Evolutionary conservation across 2,329 filamentous ascomycete species (phyloP).

Genomic region (Arachnomyces sp.): DNA sequence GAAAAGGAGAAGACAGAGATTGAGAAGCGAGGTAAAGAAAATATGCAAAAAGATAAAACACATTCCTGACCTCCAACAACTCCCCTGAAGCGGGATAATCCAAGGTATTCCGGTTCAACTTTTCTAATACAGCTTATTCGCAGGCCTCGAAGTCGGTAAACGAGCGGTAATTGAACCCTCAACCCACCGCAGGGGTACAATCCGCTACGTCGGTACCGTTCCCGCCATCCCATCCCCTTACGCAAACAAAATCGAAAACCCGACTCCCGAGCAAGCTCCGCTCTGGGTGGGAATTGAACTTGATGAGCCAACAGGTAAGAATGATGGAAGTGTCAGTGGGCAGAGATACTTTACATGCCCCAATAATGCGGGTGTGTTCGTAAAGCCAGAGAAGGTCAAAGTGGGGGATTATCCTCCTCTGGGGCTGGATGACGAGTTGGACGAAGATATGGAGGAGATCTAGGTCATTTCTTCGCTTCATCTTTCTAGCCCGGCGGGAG

Average conservation of each 20-base stretch:
- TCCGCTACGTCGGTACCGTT: conserved; percentile 37
- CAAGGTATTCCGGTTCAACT: neutral
- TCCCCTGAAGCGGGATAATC: neutral
- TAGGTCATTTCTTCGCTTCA: conserved; percentile 14
- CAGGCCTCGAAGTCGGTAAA: conserved; percentile 35
- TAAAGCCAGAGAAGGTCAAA: conserved; percentile 55
- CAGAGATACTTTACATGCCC: conserved; percentile 50
- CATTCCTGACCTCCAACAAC: conserved; percentile 1
- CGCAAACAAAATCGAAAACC: conserved; percentile 15
- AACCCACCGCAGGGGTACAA: conserved; percentile 33
- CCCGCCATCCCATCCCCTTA: conserved; percentile 32
- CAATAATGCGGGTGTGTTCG: conserved; percentile 51
- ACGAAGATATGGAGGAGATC: conserved; percentile 50
- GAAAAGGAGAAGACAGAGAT: conserved; percentile 55
- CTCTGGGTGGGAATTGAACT: conserved; percentile 54
- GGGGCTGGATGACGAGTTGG: conserved; percentile 45
- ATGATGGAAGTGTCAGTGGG: conserved; percentile 49
- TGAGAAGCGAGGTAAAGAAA: conserved; percentile 52
- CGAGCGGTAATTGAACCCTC: conserved; percentile 41
- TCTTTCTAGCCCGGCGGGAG: too few species aligned
- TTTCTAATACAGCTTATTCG: conserved; percentile 1
- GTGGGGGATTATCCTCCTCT: conserved; percentile 52
- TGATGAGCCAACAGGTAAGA: conserved; percentile 60
- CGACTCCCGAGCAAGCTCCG: conserved; percentile 20
- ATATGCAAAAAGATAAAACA: neutral